Evolutionary conservation across 1,139 yeast species (phyloP).

Genomic region (Zygotorulaspora mrakii): DNA sequence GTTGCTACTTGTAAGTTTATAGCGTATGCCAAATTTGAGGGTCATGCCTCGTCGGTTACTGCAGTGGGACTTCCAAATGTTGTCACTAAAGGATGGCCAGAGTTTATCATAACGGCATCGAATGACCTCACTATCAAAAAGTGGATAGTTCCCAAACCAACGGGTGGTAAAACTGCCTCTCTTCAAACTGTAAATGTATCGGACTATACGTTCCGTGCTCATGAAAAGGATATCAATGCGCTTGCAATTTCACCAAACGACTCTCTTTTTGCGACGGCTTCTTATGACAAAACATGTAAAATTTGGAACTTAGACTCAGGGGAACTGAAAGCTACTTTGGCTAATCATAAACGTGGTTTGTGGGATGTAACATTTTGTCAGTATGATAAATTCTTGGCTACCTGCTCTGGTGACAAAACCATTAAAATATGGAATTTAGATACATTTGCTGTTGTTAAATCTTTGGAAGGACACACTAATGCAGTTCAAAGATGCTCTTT

Average conservation of each 20-base stretch:
- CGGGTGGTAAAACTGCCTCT: conserved; percentile 14
- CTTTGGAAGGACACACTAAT: conserved; percentile 93
- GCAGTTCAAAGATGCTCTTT: conserved; percentile 81
- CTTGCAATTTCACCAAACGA: conserved; percentile 87
- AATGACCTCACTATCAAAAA: conserved; percentile 85
- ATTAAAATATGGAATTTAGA: conserved; percentile 82
- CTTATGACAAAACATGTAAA: conserved; percentile 91
- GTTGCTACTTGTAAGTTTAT: conserved; percentile 43
- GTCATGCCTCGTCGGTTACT: conserved; percentile 85
- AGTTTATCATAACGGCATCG: conserved; percentile 78
- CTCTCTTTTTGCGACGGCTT: conserved; percentile 83
- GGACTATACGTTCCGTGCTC: conserved; percentile 89
- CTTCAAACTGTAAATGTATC: conserved; percentile 48
- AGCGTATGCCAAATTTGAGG: conserved; percentile 61
- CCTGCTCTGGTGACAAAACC: conserved; percentile 89
- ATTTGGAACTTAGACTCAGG: conserved; percentile 82
- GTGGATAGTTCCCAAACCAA: conserved; percentile 66
- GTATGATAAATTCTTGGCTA: conserved; percentile 68
- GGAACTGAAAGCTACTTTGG: conserved; percentile 75
- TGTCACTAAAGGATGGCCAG: conserved; percentile 52
- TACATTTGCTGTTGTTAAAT: conserved; percentile 70
- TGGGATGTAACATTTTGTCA: conserved; percentile 88
- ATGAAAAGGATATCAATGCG: conserved; percentile 91
- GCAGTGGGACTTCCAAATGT: conserved; percentile 74
- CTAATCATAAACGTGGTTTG: conserved; percentile 90